Evolutionary conservation across 345 rosid species (phyloP).

Genomic region (Trapa incisa): DNA sequence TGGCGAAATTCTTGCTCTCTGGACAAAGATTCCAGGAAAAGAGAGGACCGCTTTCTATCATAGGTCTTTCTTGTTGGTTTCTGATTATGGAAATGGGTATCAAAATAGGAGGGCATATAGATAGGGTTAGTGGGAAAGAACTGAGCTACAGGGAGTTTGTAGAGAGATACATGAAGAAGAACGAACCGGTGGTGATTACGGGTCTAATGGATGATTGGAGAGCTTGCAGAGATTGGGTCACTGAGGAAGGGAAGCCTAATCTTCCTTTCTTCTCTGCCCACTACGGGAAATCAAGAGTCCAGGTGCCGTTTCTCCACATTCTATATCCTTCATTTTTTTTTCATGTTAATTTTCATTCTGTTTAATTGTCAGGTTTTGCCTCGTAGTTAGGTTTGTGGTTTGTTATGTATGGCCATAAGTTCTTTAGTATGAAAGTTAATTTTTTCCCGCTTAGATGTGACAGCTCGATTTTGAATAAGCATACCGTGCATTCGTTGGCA

Average conservation of each 20-base stretch:
- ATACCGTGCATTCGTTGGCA: background rate
- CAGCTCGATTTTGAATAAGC: background rate
- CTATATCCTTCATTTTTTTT: background rate
- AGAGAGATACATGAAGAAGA: conserved; percentile 49
- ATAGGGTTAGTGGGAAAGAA: conserved; percentile 55
- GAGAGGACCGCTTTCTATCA: background rate
- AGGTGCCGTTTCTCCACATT: conserved; percentile 27
- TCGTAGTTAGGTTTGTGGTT: background rate
- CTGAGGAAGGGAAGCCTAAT: conserved; percentile 37
- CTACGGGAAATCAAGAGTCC: conserved; percentile 68
- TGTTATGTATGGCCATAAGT: background rate
- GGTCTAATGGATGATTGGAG: conserved; percentile 74
- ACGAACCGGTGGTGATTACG: conserved; percentile 60
- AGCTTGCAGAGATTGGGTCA: conserved; percentile 74
- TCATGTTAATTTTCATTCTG: background rate
- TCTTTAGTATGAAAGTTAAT: background rate
- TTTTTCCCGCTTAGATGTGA: background rate
- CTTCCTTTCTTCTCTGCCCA: conserved; percentile 49
- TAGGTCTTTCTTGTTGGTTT: background rate
- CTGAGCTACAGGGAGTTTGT: conserved; percentile 51
- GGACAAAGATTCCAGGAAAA: background rate
- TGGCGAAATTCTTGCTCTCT: background rate
- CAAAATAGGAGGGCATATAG: conserved; percentile 46
- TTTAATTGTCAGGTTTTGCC: background rate
- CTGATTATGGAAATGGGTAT: conserved; percentile 31